phyloP scores from a whole-genome alignment of 2,329 filamentous ascomycete genomes.

The Monosporascus sp. region DNA sequence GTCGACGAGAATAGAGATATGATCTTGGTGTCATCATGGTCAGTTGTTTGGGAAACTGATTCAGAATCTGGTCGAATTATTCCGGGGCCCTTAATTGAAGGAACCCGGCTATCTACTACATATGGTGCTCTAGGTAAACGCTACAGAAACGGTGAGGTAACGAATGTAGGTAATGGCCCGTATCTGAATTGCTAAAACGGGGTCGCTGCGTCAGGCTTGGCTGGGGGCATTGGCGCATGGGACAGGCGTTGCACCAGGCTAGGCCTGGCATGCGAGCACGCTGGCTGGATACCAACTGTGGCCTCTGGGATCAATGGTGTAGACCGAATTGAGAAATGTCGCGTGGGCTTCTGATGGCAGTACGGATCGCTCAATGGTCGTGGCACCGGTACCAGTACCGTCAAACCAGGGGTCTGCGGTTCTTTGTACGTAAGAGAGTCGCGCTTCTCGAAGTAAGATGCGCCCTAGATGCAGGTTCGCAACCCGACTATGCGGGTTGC shows the following conservation, averaged over 20 bases:
- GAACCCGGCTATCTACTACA: slow-evolving; percentile 10
- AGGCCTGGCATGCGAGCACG: neutral
- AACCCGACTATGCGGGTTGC: neutral
- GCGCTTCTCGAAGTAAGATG: slow-evolving; percentile 11
- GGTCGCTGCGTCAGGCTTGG: too few species aligned
- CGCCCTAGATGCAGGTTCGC: slow-evolving; percentile 14
- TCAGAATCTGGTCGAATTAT: too few species aligned
- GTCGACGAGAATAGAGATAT: slow-evolving; percentile 32
- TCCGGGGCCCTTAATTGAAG: neutral
- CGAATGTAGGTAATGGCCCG: slow-evolving; percentile 7
- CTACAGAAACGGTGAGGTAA: neutral
- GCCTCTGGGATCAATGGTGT: neutral
- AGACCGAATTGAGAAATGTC: neutral
- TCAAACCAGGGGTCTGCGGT: slow-evolving; percentile 12
- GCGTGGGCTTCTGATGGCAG: neutral
- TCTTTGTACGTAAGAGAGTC: slow-evolving; percentile 24
- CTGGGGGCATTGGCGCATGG: neutral
- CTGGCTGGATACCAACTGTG: neutral
- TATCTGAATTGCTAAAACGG: neutral
- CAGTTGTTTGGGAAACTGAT: neutral
- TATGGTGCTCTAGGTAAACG: too few species aligned
- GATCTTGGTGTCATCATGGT: slow-evolving; percentile 35
- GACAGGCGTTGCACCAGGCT: neutral
- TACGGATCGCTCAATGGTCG: neutral
- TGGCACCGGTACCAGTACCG: neutral